A percentile compares a stretch with the other conserved stretches of the same genome.
phyloP scores from a whole-genome alignment of 2,329 filamentous ascomycete genomes.

The Sporothrix sp. region DNA sequence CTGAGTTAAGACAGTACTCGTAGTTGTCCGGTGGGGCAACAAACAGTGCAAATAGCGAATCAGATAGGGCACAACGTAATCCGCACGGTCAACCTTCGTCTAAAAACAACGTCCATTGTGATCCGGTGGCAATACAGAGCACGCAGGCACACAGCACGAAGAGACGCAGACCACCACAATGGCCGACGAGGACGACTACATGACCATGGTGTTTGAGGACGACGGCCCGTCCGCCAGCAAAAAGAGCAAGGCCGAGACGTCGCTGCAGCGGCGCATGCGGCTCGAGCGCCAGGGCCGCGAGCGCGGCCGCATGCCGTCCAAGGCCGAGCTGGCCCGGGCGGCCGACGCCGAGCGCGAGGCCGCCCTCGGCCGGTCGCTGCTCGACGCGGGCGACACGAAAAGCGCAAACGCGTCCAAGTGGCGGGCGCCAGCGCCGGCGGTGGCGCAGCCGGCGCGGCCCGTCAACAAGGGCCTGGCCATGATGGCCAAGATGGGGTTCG shows the following conservation, averaged over 20 bases:
- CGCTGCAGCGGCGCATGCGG: conserved; percentile 43
- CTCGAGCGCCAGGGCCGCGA: conserved; percentile 56
- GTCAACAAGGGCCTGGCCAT: conserved; percentile 84
- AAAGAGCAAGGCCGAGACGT: conserved; percentile 33
- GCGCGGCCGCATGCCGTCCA: conserved; percentile 62
- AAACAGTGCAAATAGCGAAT: neutral
- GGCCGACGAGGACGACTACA: conserved; percentile 75
- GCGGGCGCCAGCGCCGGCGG: conserved; percentile 21
- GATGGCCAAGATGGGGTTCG: conserved; percentile 96
- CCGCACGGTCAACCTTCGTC: too few species aligned
- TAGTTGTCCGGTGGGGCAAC: too few species aligned
- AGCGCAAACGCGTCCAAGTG: conserved; percentile 23
- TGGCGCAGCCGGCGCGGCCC: conserved; percentile 28
- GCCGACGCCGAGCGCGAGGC: conserved; percentile 63
- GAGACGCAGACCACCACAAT: neutral
- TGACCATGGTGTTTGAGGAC: conserved; percentile 83
- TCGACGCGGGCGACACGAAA: conserved; percentile 35
- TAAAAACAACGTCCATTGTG: too few species aligned
- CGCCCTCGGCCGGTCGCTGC: conserved; percentile 63
- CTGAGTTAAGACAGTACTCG: neutral
- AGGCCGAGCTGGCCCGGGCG: conserved; percentile 69
- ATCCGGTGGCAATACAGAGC: too few species aligned
- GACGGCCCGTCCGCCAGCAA: conserved; percentile 27
- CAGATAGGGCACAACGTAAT: neutral
- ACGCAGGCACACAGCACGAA: neutral